Percentiles rank a stretch among this genome's conserved stretches.
Conservation (phyloP, 2,329 filamentous ascomycete species). For the Falciphora oryzae region DNA sequence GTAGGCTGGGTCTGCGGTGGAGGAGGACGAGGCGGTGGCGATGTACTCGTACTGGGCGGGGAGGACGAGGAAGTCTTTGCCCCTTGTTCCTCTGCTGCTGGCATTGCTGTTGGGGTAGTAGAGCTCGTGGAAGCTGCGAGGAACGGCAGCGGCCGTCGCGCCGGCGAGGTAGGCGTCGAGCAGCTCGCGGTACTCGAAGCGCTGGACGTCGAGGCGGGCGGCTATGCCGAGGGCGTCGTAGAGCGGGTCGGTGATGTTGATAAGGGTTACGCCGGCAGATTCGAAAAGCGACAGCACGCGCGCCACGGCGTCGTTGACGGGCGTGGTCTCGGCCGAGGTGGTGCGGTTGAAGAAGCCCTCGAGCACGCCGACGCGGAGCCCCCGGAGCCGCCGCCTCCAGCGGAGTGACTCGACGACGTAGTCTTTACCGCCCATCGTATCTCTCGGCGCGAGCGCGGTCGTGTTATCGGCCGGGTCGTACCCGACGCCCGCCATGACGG, state of each 20-base stretch:
- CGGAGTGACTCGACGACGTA: conserved; percentile 31
- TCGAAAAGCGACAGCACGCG: conserved; percentile 38
- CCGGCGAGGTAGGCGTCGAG: conserved; percentile 49
- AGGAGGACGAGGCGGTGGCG: conserved; percentile 42
- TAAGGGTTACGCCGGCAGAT: conserved; percentile 40
- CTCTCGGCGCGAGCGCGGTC: conserved; percentile 40
- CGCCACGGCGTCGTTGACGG: conserved; percentile 49
- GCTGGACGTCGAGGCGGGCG: conserved; percentile 50
- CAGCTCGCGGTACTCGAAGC: conserved; percentile 51
- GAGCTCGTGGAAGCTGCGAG: conserved; percentile 40
- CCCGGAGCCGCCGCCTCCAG: conserved; percentile 18
- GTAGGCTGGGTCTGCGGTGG: conserved; percentile 42
- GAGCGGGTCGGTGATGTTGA: conserved; percentile 40
- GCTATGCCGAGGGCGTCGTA: conserved; percentile 48
- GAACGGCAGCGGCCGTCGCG: conserved; percentile 27
- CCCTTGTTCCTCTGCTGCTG: conserved; percentile 18
- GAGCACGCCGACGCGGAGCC: conserved; percentile 27
- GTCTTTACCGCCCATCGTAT: conserved; percentile 33
- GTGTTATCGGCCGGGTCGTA: conserved; percentile 46
- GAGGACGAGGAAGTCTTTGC: conserved; percentile 49
- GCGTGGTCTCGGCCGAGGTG: conserved; percentile 43
- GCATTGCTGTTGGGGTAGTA: conserved; percentile 18
- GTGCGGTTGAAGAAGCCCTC: conserved; percentile 54
- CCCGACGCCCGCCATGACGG: conserved; percentile 46
- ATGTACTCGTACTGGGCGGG: conserved; percentile 52